Evolutionary conservation across 2,329 filamentous ascomycete species (phyloP), one percentile per base, ranked within the genome.

Genomic region (Xylariaceae sp.): DNA sequence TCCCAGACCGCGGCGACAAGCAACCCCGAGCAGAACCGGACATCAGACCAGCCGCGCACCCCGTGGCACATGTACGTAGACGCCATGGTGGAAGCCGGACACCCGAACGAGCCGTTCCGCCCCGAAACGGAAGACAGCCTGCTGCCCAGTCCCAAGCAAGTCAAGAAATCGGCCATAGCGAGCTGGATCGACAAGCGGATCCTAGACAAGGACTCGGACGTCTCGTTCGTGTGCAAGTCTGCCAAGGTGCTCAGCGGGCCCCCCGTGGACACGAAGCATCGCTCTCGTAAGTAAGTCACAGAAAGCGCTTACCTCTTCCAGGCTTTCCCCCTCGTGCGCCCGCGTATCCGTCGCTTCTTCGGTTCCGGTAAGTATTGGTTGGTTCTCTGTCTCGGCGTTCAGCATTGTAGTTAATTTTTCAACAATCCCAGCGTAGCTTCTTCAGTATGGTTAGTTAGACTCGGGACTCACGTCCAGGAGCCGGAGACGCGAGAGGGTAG

Each of bases 161-260:
- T 30, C 1, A 19, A n/a, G 5, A 51, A 44, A 19, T 29, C 49
- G 4, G 21, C 46, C 9, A 5, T 55, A 15, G 37, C 56, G 7
- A 29, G 22, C 22, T 44, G 47, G 30, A 22, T 55, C 29, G 47
- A 46, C 3, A 53, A 34, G 21, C 8, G 29, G 30, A 2, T 34
- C 32, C 32, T 22, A 2, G 51, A 56, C 19, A 16, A 53, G 2
- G 40, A 40, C 16, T 61, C 57, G 1, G 57, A 63, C 19, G 15
- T 53, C 3, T 61, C 59, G 3, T 63, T 63, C 30, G 50, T 54
- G 3, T 63, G 61, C 41, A 3, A 36, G 39, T 54, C 47, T 18
- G 44, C 51, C 10, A 52, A 29, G 21, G 29, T n/a, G 9, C 45
- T 56, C 16, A 53, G 46, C 26, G 16, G 51, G 10, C 46, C 4